These are phyloP conservation scores for Wickerhamiella parazyma DNA, from an alignment of 805 yeast species.

Conservation along the genomic window DNA sequence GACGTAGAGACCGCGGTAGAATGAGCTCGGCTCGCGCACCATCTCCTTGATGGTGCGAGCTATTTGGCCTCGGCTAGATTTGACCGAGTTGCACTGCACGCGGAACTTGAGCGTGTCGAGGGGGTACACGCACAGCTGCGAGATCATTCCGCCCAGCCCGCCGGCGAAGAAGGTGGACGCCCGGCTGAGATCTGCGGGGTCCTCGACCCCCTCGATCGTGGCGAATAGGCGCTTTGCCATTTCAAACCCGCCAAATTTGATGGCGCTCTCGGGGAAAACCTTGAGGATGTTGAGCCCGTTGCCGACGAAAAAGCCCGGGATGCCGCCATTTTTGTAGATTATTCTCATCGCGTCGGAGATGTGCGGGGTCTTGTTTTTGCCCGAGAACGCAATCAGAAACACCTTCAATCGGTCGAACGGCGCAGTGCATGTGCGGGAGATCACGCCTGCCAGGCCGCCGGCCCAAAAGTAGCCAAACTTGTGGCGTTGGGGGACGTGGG, in stretches of 20 bases:
- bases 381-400: conserved; percentile 66
- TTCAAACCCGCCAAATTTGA: conserved; percentile 93
- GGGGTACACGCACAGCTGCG: conserved; percentile 89
- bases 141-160: conserved; percentile 89
- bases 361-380: conserved; percentile 44
- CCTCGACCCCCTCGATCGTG: conserved; percentile 58
- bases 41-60: conserved; percentile 58
- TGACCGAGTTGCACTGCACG: conserved; percentile 69
- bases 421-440: conserved; percentile 91
- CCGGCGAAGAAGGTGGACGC: conserved; percentile 81
- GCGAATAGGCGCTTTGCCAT: conserved; percentile 66
- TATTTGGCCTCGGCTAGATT: conserved; percentile 47
- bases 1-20: conserved; percentile 76
- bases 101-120: conserved; percentile 89
- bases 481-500: conserved; percentile 51
- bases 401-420: conserved; percentile 94
- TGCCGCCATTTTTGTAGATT: conserved; percentile 78
- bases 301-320: conserved; percentile 82
- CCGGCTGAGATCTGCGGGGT: conserved; percentile 55
- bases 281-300: conserved; percentile 87
- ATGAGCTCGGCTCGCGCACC: conserved; percentile 72
- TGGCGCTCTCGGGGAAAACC: conserved; percentile 94
- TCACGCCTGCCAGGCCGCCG: conserved; percentile 92
- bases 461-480: conserved; percentile 88
- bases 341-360: conserved; percentile 66